Percentiles rank a stretch among this genome's conserved stretches.
phyloP scores from a whole-genome alignment of 2,329 filamentous ascomycete species.

The Fusarium phyllophilum region DNA sequence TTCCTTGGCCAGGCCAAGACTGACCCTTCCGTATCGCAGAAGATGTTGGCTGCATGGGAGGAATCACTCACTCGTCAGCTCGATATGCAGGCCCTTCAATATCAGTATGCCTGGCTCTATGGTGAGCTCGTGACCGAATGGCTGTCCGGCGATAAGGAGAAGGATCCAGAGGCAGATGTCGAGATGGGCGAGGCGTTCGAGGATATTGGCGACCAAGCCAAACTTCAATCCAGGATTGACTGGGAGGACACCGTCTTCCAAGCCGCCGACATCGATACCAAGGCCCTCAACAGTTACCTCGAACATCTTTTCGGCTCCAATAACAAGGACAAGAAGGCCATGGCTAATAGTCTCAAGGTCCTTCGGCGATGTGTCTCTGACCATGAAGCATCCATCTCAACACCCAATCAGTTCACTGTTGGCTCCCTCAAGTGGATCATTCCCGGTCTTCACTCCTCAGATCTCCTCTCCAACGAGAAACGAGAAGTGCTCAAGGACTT shows the following conservation, averaged over 20 bases:
- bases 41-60: slow-evolving; percentile 50
- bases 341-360: slow-evolving; percentile 38
- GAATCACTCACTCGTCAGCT: slow-evolving; percentile 51
- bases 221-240: slow-evolving; percentile 49
- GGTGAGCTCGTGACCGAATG: slow-evolving; percentile 60
- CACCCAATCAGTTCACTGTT: slow-evolving; percentile 49
- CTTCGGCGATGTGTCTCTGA: slow-evolving; percentile 43
- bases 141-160: slow-evolving; percentile 48
- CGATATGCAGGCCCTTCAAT: slow-evolving; percentile 54
- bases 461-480: slow-evolving; percentile 57
- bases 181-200: slow-evolving; percentile 53
- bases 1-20: slow-evolving; percentile 54
- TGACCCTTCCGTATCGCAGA: slow-evolving; percentile 53
- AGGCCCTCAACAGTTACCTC: slow-evolving; percentile 53
- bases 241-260: slow-evolving; percentile 60
- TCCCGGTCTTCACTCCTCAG: slow-evolving; percentile 54
- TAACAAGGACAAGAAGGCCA: slow-evolving; percentile 37
- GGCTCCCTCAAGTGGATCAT: slow-evolving; percentile 53
- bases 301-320: slow-evolving; percentile 52
- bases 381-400: slow-evolving; percentile 47
- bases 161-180: slow-evolving; percentile 26
- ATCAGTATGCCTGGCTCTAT: slow-evolving; percentile 57
- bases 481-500: slow-evolving; percentile 57
- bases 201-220: slow-evolving; percentile 53
- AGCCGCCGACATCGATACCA: slow-evolving; percentile 50